These are phyloP conservation scores for Aspergillus wentii DNA, from an alignment of 495 filamentous ascomycete genomes.

Conservation along the genomic window DNA sequence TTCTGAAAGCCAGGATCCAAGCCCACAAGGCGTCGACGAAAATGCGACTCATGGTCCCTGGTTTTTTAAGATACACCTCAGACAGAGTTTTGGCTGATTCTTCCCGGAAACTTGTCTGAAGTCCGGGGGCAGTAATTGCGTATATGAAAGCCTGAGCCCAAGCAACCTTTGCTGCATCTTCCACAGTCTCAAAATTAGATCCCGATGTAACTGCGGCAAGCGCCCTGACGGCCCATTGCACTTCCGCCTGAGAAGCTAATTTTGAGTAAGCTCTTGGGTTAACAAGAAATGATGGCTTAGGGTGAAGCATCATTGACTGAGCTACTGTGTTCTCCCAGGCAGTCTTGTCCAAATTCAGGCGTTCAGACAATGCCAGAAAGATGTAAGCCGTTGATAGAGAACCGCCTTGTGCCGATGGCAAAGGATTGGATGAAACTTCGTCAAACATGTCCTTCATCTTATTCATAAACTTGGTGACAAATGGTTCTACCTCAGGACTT, in stretches of 20 bases:
- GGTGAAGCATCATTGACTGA: constrained; percentile 56
- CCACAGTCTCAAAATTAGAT: constrained; percentile 24
- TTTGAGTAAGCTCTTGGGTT: constrained; percentile 82
- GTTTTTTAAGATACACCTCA: constrained; percentile 49
- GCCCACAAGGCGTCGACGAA: constrained; percentile 74
- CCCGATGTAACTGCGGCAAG: constrained; percentile 55
- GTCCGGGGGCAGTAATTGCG: constrained; percentile 55
- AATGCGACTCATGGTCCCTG: constrained; percentile 48
- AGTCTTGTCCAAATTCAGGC: constrained; percentile 25
- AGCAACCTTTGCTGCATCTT: constrained; percentile 38
- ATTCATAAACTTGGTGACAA: constrained; percentile 48
- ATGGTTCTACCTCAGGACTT: constrained; percentile 36
- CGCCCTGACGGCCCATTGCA: constrained; percentile 68
- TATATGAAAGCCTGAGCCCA: constrained; percentile 86
- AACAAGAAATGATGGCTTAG: constrained; percentile 81
- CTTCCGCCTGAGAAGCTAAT: constrained; percentile 63
- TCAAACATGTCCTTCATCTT: constrained; percentile 69
- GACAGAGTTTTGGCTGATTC: constrained; percentile 55
- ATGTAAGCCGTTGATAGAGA: constrained; percentile 70
- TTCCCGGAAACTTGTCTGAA: constrained; percentile 55
- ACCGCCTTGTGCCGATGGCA: constrained; percentile 70
- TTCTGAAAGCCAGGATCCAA: constrained; percentile 64
- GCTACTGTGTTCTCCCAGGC: constrained; percentile 49
- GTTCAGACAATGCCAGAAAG: constrained; percentile 53
- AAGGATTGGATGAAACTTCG: constrained; percentile 71